Conservation (phyloP, 2,329 filamentous ascomycete species). For the Fusarium temperatum region DNA sequence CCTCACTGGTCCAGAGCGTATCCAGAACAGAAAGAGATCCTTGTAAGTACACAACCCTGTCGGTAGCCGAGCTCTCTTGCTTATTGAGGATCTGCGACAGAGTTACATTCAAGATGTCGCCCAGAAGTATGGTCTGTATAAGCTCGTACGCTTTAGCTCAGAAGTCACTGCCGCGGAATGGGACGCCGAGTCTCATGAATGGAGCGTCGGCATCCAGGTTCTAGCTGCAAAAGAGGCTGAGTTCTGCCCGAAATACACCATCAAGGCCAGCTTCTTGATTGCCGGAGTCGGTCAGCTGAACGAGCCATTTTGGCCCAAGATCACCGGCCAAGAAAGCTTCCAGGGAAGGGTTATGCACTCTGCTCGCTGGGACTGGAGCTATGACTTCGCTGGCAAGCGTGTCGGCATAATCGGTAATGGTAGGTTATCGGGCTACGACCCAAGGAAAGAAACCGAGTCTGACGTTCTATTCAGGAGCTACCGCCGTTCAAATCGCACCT, state of each 20-base stretch:
- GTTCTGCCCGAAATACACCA: rapidly evolving
- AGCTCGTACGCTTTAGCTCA: background rate
- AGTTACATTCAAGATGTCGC: background rate
- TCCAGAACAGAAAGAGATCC: background rate
- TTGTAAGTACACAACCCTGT: background rate
- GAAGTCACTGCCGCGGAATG: background rate
- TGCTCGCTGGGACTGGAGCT: background rate
- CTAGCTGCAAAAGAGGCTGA: background rate
- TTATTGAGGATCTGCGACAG: rapidly evolving
- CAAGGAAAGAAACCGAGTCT: rapidly evolving
- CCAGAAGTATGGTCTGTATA: background rate
- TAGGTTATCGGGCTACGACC: rapidly evolving
- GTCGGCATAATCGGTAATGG: background rate
- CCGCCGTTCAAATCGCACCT: background rate
- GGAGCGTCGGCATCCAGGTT: background rate
- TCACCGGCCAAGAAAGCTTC: background rate
- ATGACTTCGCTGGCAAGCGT: background rate
- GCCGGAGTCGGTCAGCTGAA: background rate
- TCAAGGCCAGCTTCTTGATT: background rate
- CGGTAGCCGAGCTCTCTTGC: background rate
- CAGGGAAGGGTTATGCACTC: background rate
- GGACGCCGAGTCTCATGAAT: background rate
- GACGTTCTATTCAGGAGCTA: rapidly evolving
- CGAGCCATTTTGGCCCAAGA: background rate
- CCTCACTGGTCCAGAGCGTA: background rate